Evolutionary conservation across 2,329 filamentous ascomycete species (phyloP).

Genomic region (Talaromyces rugulosus): DNA sequence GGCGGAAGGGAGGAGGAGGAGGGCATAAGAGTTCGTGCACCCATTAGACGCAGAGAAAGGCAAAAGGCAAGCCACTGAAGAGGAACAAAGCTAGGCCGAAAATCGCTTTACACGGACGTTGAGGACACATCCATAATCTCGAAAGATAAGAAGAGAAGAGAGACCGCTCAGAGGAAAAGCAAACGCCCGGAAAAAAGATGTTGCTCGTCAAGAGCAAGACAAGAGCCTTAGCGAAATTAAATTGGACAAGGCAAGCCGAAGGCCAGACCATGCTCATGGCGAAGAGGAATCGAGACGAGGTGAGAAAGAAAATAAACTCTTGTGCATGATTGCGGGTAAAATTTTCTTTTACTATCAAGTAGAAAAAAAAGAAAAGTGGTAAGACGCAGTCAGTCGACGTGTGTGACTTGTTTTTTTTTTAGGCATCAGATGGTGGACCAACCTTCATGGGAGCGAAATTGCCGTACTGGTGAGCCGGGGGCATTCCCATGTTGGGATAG

Average conservation of each 20-base stretch:
- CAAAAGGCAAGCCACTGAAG: conserved; percentile 13
- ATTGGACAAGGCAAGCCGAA: conserved; percentile 34
- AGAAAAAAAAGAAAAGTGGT: neutral
- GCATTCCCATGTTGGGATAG: conserved; percentile 67
- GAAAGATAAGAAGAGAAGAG: conserved; percentile 27
- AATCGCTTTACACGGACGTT: conserved; percentile 14
- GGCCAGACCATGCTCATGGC: conserved; percentile 39
- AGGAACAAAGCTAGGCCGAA: conserved; percentile 14
- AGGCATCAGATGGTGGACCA: conserved; percentile 28
- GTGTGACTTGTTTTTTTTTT: conserved; percentile 7
- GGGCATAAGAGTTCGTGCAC: conserved; percentile 28
- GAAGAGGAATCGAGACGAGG: conserved; percentile 36
- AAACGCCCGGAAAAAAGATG: conserved; percentile 35
- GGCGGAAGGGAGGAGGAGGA: neutral
- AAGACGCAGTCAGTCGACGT: conserved; percentile 8
- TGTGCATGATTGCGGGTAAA: neutral
- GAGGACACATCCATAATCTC: conserved; percentile 28
- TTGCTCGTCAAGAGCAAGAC: conserved; percentile 41
- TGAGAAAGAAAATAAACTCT: conserved; percentile 15
- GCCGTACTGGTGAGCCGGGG: conserved; percentile 60
- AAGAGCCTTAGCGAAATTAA: conserved; percentile 28
- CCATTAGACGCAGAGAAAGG: conserved; percentile 30
- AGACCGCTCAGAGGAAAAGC: conserved; percentile 37
- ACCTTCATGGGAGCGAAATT: conserved; percentile 64
- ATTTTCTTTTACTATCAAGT: conserved; percentile 32